Base-by-base conservation (phyloP, 305 asterid genomes). In the Solanum hybrid region DNA sequence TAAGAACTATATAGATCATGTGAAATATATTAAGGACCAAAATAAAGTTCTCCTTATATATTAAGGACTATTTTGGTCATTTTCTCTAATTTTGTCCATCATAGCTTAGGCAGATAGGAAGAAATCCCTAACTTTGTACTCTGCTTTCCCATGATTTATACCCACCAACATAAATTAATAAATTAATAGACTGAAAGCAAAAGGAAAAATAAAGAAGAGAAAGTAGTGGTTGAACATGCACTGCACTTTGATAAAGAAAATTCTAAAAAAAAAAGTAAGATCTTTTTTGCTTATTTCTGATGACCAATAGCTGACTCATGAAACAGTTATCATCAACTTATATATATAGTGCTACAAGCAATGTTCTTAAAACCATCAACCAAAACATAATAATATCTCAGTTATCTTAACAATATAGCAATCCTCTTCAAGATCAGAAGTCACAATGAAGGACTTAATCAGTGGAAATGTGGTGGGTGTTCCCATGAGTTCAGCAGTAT, bases 291-390 rank as follows among this genome's bases (percentile, higher is more conserved):
- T 56, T 56, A 56, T 56, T 56, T 56, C 5, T 88, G 92, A 80
- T 93, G 94, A 92, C 87, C 31, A 90, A 85, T 86, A 89, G 90
- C 92, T 91, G 94, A 93, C 90, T 92, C 94, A 92, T 90, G 91
- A 91, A 90, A 71, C 64, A 56, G 36, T 60, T 86, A 79, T 66
- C 80, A 89, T 34, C 87, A 88, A 69, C 87, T 78, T 29, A 16
- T 73, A 73, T 73, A 92, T 91, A 92, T 17, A 82, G 73, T 29
- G 17, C 40, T 27, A 3, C 24, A 82, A 42, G 16, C 38, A 27
- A 4, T 46, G 40, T 29, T 82, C 72, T 82, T 46, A 17, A 51
- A 82, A 29, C 72, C 87, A 82, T 82, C 40, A 82, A 29, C 29
- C 73, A 46, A 46, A 9, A 3, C 71, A 3, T 26, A 82, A 16